Evolutionary conservation across 1,284 basidiomycete genomes (phyloP).

Genomic region (Neotropicomus parvogracilis): DNA sequence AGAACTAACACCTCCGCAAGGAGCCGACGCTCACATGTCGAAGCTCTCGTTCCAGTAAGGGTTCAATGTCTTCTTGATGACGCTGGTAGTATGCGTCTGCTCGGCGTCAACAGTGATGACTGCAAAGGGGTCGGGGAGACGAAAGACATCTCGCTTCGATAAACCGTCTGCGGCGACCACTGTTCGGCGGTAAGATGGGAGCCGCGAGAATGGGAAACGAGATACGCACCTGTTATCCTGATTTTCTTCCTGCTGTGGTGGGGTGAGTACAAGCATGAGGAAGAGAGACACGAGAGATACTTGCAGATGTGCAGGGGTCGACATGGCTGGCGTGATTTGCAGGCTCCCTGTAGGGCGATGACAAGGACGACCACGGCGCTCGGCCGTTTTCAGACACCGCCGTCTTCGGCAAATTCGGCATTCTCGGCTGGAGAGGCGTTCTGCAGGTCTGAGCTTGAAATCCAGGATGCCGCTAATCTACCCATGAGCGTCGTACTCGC

Average conservation of each 20-base stretch:
- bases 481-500: too few relatives aligned
- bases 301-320: slow-evolving; percentile 30
- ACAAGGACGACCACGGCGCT: slow-evolving; percentile 14
- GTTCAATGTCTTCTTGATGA: slow-evolving; percentile 87
- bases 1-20: background rate
- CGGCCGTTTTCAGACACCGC: slow-evolving; percentile 32
- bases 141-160: slow-evolving; percentile 87
- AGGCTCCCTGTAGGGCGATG: slow-evolving; percentile 18
- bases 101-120: slow-evolving; percentile 94
- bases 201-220: background rate
- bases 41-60: slow-evolving; percentile 95
- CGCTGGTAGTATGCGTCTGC: slow-evolving; percentile 89
- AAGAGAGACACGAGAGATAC: slow-evolving; percentile 6
- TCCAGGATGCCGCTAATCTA: too few relatives aligned
- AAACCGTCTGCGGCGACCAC: slow-evolving; percentile 88
- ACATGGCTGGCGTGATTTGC: slow-evolving; percentile 16
- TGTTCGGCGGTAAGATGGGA: slow-evolving; percentile 29
- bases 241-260: slow-evolving; percentile 52
- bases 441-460: too few relatives aligned
- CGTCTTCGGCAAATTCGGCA: slow-evolving; percentile 22
- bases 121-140: slow-evolving; percentile 91
- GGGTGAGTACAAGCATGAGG: slow-evolving; percentile 9
- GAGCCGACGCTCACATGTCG: slow-evolving; percentile 62
- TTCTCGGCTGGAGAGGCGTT: too few relatives aligned
- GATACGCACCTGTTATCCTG: slow-evolving; percentile 50